Conservation (phyloP, 2,329 filamentous ascomycete genomes). For the Emergomyces orientalis region DNA sequence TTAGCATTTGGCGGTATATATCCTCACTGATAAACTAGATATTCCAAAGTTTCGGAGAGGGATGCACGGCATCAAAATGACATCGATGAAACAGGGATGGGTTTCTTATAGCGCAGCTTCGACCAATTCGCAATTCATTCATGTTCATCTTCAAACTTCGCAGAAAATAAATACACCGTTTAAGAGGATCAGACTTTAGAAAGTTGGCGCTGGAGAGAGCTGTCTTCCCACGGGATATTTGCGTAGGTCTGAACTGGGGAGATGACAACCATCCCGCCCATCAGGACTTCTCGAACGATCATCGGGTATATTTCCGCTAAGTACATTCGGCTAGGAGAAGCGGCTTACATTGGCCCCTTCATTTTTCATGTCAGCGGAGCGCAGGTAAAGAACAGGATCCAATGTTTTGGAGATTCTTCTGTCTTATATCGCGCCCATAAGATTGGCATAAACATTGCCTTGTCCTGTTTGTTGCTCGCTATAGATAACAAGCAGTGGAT, state of each 20-base stretch:
- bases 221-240: background rate
- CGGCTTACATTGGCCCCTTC: background rate
- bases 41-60: too few species aligned
- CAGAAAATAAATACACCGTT: background rate
- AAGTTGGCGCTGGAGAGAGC: background rate
- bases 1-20: background rate
- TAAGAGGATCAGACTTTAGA: background rate
- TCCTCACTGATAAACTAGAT: too few species aligned
- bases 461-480: background rate
- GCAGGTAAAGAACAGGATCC: background rate
- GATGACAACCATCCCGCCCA: background rate
- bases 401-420: background rate
- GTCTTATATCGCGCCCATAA: background rate
- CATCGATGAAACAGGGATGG: too few species aligned
- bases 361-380: background rate
- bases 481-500: background rate
- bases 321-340: background rate
- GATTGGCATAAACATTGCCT: background rate
- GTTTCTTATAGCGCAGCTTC: background rate
- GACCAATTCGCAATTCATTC: background rate
- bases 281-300: background rate
- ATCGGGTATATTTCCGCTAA: background rate
- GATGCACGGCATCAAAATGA: too few species aligned
- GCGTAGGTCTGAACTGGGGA: background rate
- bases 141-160: background rate